Conservation (phyloP, 2,329 filamentous ascomycete species). For the Cladosporium sp. region DNA sequence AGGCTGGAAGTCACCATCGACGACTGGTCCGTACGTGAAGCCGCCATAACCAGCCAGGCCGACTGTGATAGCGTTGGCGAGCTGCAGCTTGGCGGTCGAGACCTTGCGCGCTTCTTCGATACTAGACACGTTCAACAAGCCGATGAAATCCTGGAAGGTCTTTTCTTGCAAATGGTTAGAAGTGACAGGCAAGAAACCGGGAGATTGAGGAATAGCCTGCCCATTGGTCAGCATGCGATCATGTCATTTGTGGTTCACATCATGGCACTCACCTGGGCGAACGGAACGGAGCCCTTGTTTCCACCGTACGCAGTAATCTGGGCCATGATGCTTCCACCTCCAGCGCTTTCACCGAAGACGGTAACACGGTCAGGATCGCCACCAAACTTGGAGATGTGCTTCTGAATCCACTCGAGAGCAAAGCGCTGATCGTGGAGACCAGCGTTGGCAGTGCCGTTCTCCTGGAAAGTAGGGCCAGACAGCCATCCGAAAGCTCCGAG, state of each 20-base stretch:
- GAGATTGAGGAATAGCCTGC: constrained; percentile 45
- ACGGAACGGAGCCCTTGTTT: constrained; percentile 38
- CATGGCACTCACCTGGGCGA: constrained; percentile 26
- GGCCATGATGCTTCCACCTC: constrained; percentile 52
- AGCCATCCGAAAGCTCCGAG: constrained; percentile 49
- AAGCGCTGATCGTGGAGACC: constrained; percentile 53
- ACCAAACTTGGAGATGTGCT: constrained; percentile 51
- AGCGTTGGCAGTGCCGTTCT: constrained; percentile 45
- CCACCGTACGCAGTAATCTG: constrained; percentile 51
- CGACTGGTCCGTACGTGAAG: constrained; percentile 45
- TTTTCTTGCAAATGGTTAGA: constrained; percentile 36
- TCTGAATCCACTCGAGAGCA: constrained; percentile 55
- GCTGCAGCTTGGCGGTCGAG: constrained; percentile 36
- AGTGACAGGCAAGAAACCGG: constrained; percentile 39
- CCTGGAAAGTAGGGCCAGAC: constrained; percentile 41
- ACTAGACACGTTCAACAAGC: constrained; percentile 39
- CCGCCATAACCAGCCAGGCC: constrained; percentile 38
- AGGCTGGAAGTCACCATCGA: constrained; percentile 49
- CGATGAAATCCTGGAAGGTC: constrained; percentile 37
- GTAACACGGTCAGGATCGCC: constrained; percentile 49
- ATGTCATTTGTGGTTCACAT: background rate
- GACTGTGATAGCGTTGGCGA: constrained; percentile 43
- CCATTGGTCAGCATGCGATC: no score
- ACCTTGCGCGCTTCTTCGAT: constrained; percentile 43
- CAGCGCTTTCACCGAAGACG: constrained; percentile 49